Base-by-base conservation (phyloP, 352 stramenopile genomes). In the Phytophthora boehmeriae region DNA sequence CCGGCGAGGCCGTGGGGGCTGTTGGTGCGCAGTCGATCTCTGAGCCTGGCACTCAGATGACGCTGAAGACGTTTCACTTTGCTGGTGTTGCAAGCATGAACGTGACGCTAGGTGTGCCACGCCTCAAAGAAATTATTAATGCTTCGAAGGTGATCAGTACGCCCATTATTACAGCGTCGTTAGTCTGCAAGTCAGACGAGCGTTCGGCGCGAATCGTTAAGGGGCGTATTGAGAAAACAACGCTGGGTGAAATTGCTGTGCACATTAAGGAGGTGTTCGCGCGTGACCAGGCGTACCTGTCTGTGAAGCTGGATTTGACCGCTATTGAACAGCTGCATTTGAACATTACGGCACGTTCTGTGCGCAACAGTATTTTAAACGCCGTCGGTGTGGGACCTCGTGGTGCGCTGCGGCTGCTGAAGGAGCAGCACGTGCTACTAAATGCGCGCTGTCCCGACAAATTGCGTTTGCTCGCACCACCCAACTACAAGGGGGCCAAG, bases 41-140 rank as follows among this genome's bases (percentile, higher is more conserved):
- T 27, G 98, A 99, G 62, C 95, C 93, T 6, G 92, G 84, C 73
- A 98, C 89, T 11, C 95, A 98, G 73, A 98, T 98, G 95, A 98
- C 95, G 43, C 75, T 98, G 8, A 98, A 99, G 75, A 99, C 97
- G 20, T 99, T 99, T 71, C 98, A 99, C 80, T 99, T 99, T 86
- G 97, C 97, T 35, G 98, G 98, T 73, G 98, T 99, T 44, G 98
- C 97, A 22, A 98, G 92, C 54, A 99, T 99, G 98, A 99, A 99
- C 80, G 97, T 99, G 36, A 99, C 98, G 23, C 88, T 99, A 6
- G 98, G 98, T 82, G 98, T 99, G 36, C 98, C 98, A n/a, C 96
- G 98, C 44, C 80, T 99, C 22, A 98, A 98, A 76, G 94, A 98
- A 62, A 98, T 98, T 59, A 98, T 98, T 66, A 98, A 98, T 63